A percentile compares a stretch with the other conserved stretches of the same genome.
These are phyloP conservation scores for Brassica napus DNA, from an alignment of 345 rosid species.

Conservation along the genomic window Da-Ae NC_063434.1:1568501-1569000, in stretches of 20 bases:
- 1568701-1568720: too few species aligned
- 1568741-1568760: too few species aligned
- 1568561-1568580: background rate
- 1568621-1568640: background rate
- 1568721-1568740: too few species aligned
- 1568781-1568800: too few species aligned
- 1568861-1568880: background rate
- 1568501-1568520: slow-evolving; percentile 3
- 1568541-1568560: background rate
- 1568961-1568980: background rate
- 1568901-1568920: background rate
- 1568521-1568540: slow-evolving; percentile 10
- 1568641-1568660: background rate
- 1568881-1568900: background rate
- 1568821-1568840: background rate
- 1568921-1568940: background rate
- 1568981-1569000: background rate
- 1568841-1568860: background rate
- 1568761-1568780: too few species aligned
- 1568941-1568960: background rate
- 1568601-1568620: slow-evolving; percentile 1
- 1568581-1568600: slow-evolving; percentile 22
- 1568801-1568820: background rate
- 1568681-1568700: too few species aligned
- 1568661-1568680: too few species aligned